A percentile compares a stretch with the other conserved stretches of the same genome.
These are phyloP conservation scores for Botrytis porri DNA, from an alignment of 2,329 filamentous ascomycete genomes.

Conservation along the genomic window DNA sequence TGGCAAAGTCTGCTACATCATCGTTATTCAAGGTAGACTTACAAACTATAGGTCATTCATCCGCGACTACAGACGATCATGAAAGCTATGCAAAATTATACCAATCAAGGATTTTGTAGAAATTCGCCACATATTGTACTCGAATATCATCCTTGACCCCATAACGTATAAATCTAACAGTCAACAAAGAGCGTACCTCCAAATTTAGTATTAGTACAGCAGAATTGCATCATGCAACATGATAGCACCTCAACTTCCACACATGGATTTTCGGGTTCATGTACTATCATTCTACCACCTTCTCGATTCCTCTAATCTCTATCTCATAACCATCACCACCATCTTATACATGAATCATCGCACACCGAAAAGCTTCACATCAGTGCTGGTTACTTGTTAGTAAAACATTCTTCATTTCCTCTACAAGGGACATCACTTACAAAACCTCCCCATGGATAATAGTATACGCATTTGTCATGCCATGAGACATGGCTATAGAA, in stretches of 20 bases:
- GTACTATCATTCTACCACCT: neutral
- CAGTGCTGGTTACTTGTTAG: too few relatives aligned
- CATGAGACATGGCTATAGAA: neutral
- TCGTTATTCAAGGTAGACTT: neutral
- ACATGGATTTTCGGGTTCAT: neutral
- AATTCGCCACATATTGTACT: neutral
- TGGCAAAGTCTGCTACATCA: neutral
- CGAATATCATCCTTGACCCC: too few relatives aligned
- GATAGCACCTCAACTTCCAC: neutral
- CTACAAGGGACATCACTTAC: neutral
- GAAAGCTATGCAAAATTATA: neutral
- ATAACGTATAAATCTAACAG: too few relatives aligned
- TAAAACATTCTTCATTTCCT: neutral
- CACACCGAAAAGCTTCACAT: neutral
- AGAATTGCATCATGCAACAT: neutral
- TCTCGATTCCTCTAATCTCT: neutral
- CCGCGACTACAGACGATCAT: neutral
- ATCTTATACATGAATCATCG: neutral
- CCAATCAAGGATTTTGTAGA: neutral
- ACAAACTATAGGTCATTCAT: neutral
- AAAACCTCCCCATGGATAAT: neutral
- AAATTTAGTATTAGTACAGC: neutral
- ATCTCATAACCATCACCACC: neutral
- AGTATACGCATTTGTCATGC: neutral
- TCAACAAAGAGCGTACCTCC: neutral